Percentiles rank a stretch among this genome's conserved stretches.
Conservation (phyloP, 2,329 filamentous ascomycete species). For the Sarocladium oryzae region DNA sequence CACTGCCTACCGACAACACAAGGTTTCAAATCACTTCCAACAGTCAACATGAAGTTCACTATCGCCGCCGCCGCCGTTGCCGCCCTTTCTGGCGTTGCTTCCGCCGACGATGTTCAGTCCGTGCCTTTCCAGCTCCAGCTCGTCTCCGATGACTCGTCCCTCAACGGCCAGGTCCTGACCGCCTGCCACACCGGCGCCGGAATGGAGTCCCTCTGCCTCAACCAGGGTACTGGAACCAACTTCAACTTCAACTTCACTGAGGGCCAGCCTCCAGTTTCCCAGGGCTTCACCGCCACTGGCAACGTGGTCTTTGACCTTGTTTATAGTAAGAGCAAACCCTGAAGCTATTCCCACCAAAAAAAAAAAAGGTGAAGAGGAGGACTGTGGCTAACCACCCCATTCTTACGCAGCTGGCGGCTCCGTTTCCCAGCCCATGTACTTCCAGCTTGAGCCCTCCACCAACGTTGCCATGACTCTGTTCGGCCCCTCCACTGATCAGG, state of each 20-base stretch:
- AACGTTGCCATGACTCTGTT: slow-evolving; percentile 18
- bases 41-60: slow-evolving; percentile 13
- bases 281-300: slow-evolving; percentile 12
- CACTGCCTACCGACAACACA: too few species aligned
- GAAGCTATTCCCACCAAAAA: too few species aligned
- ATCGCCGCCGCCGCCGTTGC: slow-evolving; percentile 8
- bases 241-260: slow-evolving; percentile 16
- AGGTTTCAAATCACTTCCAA: not conserved
- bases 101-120: slow-evolving; percentile 14
- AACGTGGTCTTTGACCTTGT: slow-evolving; percentile 13
- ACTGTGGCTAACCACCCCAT: not conserved
- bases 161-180: slow-evolving; percentile 13
- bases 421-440: slow-evolving; percentile 13
- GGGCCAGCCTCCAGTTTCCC: slow-evolving; percentile 8
- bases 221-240: not conserved
- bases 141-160: slow-evolving; percentile 11
- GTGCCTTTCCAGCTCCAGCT: slow-evolving; percentile 17
- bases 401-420: not conserved
- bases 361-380: too few species aligned
- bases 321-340: slow-evolving; percentile 6
- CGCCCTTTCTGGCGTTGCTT: slow-evolving; percentile 9
- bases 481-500: slow-evolving; percentile 13
- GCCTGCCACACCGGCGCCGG: slow-evolving; percentile 17
- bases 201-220: slow-evolving; percentile 16
- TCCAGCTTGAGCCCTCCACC: slow-evolving; percentile 15